Percentiles rank a stretch among this genome's conserved stretches.
These are phyloP conservation scores for Lactifluus piperatus DNA, from an alignment of 768 basidiomycete genomes.

Conservation along the genomic window DNA sequence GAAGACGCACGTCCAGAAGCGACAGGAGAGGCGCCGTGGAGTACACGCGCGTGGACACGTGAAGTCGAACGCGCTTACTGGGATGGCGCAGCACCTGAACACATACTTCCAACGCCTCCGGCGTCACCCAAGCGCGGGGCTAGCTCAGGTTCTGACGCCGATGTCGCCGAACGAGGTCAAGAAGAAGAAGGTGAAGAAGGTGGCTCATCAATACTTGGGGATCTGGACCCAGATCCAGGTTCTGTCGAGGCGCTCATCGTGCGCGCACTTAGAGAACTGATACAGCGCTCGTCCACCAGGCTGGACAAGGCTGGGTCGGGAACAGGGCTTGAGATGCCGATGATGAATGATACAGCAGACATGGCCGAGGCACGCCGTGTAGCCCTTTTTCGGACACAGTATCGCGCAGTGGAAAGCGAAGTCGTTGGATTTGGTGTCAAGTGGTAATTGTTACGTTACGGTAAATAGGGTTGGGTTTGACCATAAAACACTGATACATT, in stretches of 20 bases:
- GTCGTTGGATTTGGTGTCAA: slow-evolving; percentile 43
- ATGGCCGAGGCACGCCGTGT: slow-evolving; percentile 36
- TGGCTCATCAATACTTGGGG: too few species aligned
- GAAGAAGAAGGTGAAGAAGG: too few species aligned
- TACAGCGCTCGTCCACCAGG: slow-evolving; percentile 26
- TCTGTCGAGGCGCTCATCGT: slow-evolving; percentile 32
- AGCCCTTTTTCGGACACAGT: slow-evolving; percentile 63
- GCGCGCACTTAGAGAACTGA: slow-evolving; percentile 32
- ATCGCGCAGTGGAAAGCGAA: slow-evolving; percentile 81
- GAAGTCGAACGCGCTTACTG: slow-evolving; percentile 82
- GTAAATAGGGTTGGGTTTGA: too few species aligned
- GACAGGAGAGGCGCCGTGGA: slow-evolving; percentile 59
- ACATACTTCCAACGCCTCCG: slow-evolving; percentile 36
- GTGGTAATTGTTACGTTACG: too few species aligned
- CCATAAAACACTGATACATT: too few species aligned
- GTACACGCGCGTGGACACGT: slow-evolving; percentile 73
- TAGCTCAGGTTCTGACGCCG: background rate
- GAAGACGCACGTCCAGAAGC: slow-evolving; percentile 22
- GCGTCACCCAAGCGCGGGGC: slow-evolving; percentile 29
- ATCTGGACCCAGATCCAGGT: background rate
- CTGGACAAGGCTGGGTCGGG: background rate
- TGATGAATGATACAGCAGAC: slow-evolving; percentile 29
- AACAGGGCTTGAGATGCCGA: background rate
- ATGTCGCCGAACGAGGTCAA: background rate
- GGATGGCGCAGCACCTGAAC: slow-evolving; percentile 29